These are phyloP conservation scores for Fomitopsis palustris DNA, from an alignment of 1,284 basidiomycete species.

Conservation along the genomic window DNA sequence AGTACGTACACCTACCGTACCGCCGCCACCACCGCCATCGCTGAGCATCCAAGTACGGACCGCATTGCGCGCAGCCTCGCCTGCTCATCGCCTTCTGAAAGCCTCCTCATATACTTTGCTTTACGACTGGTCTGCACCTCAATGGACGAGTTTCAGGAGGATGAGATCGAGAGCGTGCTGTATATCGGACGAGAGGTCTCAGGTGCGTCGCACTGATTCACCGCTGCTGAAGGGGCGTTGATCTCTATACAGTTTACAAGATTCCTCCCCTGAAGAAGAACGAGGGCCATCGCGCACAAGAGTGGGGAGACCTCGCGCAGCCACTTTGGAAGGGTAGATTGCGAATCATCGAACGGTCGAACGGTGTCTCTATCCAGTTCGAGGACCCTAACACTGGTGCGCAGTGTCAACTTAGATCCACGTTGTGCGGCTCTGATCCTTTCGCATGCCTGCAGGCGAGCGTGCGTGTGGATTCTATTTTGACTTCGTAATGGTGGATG, in stretches of 20 bases:
- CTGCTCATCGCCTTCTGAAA: slow-evolving; percentile 1
- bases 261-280: slow-evolving; percentile 81
- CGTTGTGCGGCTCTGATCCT: not conserved
- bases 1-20: not conserved
- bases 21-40: not conserved
- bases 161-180: slow-evolving; percentile 81
- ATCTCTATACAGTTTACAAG: slow-evolving; percentile 58
- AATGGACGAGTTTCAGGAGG: slow-evolving; percentile 55
- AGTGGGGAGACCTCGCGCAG: slow-evolving; percentile 79
- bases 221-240: not conserved
- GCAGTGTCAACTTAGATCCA: slow-evolving; percentile 12
- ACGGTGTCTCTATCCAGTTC: slow-evolving; percentile 59
- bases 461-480: slow-evolving; percentile 10
- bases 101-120: not conserved
- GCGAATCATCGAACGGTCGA: slow-evolving; percentile 73
- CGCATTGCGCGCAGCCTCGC: not conserved
- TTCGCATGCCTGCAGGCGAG: slow-evolving; percentile 16
- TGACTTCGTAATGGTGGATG: not conserved
- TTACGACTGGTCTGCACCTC: not conserved
- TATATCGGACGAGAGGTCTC: slow-evolving; percentile 85
- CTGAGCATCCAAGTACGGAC: not conserved
- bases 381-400: slow-evolving; percentile 76
- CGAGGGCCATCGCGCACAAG: slow-evolving; percentile 81
- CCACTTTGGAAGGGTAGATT: slow-evolving; percentile 92
- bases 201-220: slow-evolving; percentile 40